These are phyloP conservation scores for Mortierella sp. DNA, from an alignment of 371 early-diverging fungal species.

Conservation along the genomic window DNA sequence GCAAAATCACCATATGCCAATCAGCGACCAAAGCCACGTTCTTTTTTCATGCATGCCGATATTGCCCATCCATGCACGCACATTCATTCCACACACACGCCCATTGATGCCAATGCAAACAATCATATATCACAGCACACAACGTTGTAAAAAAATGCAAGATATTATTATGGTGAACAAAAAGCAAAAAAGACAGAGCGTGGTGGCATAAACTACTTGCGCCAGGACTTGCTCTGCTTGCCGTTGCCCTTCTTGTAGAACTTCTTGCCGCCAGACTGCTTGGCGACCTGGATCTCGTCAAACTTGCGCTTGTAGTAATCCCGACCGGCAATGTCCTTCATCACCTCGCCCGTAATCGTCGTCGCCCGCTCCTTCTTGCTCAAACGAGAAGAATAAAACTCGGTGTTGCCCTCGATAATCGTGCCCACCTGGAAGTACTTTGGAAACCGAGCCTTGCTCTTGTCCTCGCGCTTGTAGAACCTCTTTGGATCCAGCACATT, in stretches of 20 bases:
- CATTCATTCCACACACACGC: background rate
- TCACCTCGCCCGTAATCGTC: constrained; percentile 89
- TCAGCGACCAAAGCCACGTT: background rate
- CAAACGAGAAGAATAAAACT: constrained; percentile 88
- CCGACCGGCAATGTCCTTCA: constrained; percentile 81
- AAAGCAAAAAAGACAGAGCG: background rate
- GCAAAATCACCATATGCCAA: background rate
- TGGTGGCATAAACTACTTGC: constrained; percentile 22
- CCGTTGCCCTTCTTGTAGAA: constrained; percentile 67
- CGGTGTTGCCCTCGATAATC: constrained; percentile 89
- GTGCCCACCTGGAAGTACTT: constrained; percentile 96
- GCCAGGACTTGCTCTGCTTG: constrained; percentile 56
- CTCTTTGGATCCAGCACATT: constrained; percentile 93
- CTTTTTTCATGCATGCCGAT: too few relatives aligned
- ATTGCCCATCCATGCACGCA: too few relatives aligned
- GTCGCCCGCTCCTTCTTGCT: constrained; percentile 87
- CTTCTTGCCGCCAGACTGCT: constrained; percentile 72
- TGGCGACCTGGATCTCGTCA: constrained; percentile 78
- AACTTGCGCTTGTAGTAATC: constrained; percentile 90
- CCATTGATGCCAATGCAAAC: too few relatives aligned
- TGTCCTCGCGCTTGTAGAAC: constrained; percentile 88
- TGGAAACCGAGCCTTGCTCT: constrained; percentile 72
- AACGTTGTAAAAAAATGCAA: background rate
- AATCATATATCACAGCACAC: background rate
- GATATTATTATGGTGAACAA: background rate